These are phyloP conservation scores for Colletotrichum neosansevieriae DNA, from an alignment of 2,329 filamentous ascomycete genomes.

Conservation along the genomic window DNA sequence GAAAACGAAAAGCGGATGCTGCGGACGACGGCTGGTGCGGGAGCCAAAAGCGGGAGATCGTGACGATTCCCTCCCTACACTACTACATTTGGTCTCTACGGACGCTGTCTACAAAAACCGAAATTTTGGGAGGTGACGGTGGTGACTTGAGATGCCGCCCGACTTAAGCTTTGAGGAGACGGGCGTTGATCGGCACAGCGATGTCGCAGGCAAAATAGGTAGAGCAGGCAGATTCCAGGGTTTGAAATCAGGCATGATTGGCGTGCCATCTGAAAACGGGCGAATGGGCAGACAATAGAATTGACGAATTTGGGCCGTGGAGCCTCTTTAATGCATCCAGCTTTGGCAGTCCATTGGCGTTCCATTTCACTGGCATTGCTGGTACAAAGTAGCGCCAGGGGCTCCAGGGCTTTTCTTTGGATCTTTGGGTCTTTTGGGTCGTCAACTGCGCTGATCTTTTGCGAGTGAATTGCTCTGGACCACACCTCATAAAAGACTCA, in stretches of 20 bases:
- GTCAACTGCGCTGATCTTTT: no score
- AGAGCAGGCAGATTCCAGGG: slow-evolving; percentile 17
- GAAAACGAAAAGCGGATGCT: no score
- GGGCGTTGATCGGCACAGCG: slow-evolving; percentile 37
- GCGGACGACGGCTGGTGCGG: background rate
- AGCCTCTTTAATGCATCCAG: slow-evolving; percentile 23
- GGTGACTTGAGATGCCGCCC: background rate
- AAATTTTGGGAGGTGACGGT: background rate
- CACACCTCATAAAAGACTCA: slow-evolving; percentile 4
- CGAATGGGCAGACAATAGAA: slow-evolving; percentile 10
- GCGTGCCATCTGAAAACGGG: slow-evolving; percentile 29
- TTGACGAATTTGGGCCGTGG: slow-evolving; percentile 26
- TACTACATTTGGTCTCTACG: no score
- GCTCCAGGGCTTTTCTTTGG: no score
- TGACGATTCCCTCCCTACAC: no score
- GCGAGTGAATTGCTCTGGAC: slow-evolving; percentile 14
- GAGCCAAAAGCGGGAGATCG: no score
- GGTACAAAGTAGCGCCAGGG: slow-evolving; percentile 9
- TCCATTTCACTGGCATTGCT: slow-evolving; percentile 7
- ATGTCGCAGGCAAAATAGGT: slow-evolving; percentile 27
- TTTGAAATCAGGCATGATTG: background rate
- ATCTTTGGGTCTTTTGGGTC: no score
- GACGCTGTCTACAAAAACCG: no score
- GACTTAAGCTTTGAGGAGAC: slow-evolving; percentile 37
- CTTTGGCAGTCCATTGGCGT: background rate